Evolutionary conservation across 2,329 filamentous ascomycete genomes (phyloP).

Genomic region (Monosporascus sp.): DNA sequence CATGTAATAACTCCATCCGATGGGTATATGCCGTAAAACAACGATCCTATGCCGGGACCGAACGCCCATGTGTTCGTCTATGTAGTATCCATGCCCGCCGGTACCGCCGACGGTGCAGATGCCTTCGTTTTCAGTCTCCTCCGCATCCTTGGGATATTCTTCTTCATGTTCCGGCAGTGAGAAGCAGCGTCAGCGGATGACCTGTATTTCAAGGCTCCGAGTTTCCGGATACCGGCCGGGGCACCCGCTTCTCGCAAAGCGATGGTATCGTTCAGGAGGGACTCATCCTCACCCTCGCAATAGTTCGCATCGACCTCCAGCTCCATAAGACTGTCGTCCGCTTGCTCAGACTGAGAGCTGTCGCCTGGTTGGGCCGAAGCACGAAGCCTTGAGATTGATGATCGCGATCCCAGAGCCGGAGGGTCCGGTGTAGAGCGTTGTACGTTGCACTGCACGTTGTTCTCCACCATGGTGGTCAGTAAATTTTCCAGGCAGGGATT

Average conservation of each 20-base stretch:
- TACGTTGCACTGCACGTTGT: constrained; percentile 25
- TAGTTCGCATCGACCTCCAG: constrained; percentile 18
- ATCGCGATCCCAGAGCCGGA: constrained; percentile 5
- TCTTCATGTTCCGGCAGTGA: constrained; percentile 24
- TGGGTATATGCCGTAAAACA: constrained; percentile 20
- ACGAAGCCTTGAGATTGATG: neutral
- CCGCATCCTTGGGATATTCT: constrained; percentile 23
- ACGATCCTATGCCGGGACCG: constrained; percentile 2
- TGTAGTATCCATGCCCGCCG: constrained; percentile 4
- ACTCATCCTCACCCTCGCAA: constrained; percentile 12
- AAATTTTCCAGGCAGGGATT: constrained; percentile 16
- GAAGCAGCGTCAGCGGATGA: constrained; percentile 21
- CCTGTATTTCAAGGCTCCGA: constrained; percentile 19
- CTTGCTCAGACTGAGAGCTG: constrained; percentile 4
- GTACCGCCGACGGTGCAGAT: constrained; percentile 3
- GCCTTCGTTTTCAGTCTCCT: constrained; percentile 13
- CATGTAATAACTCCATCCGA: constrained; percentile 5
- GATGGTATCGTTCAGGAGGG: constrained; percentile 8
- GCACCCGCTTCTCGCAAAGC: constrained; percentile 16
- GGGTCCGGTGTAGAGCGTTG: constrained; percentile 14
- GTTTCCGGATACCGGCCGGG: constrained; percentile 19
- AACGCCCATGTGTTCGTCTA: neutral
- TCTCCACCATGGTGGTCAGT: constrained; percentile 24
- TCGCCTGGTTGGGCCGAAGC: constrained; percentile 6
- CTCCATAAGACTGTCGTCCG: constrained; percentile 9